Percentiles rank a stretch among this genome's conserved stretches.
These are phyloP conservation scores for Aciculosporium take DNA, from an alignment of 2,329 filamentous ascomycete genomes.

Conservation along the genomic window DNA sequence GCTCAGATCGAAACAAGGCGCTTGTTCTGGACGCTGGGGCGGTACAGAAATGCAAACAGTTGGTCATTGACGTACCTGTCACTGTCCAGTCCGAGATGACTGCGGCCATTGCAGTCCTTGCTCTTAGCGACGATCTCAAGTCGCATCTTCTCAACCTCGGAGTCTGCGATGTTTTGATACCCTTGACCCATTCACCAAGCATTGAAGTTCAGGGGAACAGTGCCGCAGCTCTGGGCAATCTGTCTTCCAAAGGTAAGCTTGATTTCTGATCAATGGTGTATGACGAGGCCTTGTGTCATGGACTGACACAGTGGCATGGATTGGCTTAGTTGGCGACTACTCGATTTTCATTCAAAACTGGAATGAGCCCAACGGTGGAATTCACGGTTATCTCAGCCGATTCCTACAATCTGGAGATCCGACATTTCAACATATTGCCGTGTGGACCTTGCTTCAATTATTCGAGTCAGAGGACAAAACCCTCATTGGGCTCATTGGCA, in stretches of 20 bases:
- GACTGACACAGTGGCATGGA: slow-evolving; percentile 2
- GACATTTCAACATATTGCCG: slow-evolving; percentile 97
- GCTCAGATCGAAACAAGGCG: slow-evolving; percentile 94
- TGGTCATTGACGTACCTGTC: slow-evolving; percentile 83
- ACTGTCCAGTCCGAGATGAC: slow-evolving; percentile 99
- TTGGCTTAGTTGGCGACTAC: slow-evolving; percentile 71
- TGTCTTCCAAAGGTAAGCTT: slow-evolving; percentile 81
- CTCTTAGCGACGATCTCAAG: slow-evolving; percentile 90
- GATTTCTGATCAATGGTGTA: neutral
- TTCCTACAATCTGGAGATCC: slow-evolving; percentile 91
- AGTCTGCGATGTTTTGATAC: slow-evolving; percentile 92
- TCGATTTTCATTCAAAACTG: slow-evolving; percentile 91
- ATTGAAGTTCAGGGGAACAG: slow-evolving; percentile 98
- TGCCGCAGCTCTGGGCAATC: slow-evolving; percentile 83
- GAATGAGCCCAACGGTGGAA: slow-evolving; percentile 82
- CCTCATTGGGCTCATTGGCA: slow-evolving; percentile 75
- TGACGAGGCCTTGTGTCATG: neutral
- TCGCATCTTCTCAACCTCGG: slow-evolving; percentile 78
- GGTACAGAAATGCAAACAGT: slow-evolving; percentile 95
- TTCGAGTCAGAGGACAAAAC: slow-evolving; percentile 89
- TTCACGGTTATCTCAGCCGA: slow-evolving; percentile 84
- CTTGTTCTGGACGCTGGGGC: slow-evolving; percentile 93
- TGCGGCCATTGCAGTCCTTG: slow-evolving; percentile 92
- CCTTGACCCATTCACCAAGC: slow-evolving; percentile 84
- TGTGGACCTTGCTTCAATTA: slow-evolving; percentile 91